These are phyloP conservation scores for Xerocomus amazonicus DNA, from an alignment of 1,284 basidiomycete species.

Conservation along the genomic window DNA sequence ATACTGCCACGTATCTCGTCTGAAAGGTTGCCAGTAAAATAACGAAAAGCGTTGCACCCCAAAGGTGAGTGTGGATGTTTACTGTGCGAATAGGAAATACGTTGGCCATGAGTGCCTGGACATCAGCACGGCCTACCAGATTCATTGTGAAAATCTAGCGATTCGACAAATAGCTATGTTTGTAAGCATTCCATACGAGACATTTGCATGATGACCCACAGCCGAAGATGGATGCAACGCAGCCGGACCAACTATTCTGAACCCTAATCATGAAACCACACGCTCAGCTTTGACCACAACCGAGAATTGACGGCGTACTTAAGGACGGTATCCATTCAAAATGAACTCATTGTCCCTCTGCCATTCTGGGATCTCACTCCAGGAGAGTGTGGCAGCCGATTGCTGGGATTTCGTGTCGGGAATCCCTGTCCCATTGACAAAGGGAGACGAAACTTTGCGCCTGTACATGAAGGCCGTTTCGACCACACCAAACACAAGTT, in stretches of 20 bases:
- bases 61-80: constrained; percentile 87
- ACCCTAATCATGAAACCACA: constrained; percentile 41
- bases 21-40: constrained; percentile 56
- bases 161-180: constrained; percentile 10
- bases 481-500: neutral
- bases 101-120: constrained; percentile 8
- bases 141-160: constrained; percentile 78
- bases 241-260: constrained; percentile 62
- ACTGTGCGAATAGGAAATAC: constrained; percentile 44
- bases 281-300: constrained; percentile 2
- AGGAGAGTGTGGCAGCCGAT: constrained; percentile 44
- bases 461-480: constrained; percentile 17
- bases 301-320: constrained; percentile 18
- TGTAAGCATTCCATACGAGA: constrained; percentile 9
- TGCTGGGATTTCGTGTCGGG: constrained; percentile 2
- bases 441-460: constrained; percentile 8
- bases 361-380: constrained; percentile 65
- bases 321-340: constrained; percentile 69
- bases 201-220: constrained; percentile 50
- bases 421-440: constrained; percentile 8
- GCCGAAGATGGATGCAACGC: constrained; percentile 63
- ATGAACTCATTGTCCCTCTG: constrained; percentile 78
- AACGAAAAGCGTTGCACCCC: constrained; percentile 68
- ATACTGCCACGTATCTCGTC: constrained; percentile 45
- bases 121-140: constrained; percentile 47